phyloP scores from a whole-genome alignment of 2,329 filamentous ascomycete species.

The Juglanconis oblonga region DNA sequence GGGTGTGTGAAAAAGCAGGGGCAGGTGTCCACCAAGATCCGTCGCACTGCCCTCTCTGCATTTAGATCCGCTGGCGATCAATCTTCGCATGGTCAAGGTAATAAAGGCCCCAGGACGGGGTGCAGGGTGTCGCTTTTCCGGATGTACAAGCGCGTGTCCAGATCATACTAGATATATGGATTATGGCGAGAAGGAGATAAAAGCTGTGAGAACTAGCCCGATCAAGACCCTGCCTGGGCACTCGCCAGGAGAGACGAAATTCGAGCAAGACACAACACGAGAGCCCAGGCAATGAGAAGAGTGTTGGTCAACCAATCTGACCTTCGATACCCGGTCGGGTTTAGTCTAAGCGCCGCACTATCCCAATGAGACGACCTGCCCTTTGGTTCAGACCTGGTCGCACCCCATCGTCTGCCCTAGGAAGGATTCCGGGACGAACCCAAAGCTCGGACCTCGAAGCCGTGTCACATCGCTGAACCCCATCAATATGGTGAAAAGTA shows the following conservation, averaged over 20 bases:
- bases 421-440: background rate
- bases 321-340: background rate
- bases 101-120: too few relatives aligned
- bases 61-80: background rate
- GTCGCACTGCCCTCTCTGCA: background rate
- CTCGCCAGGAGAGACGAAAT: background rate
- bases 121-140: background rate
- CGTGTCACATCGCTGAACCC: background rate
- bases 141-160: background rate
- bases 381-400: background rate
- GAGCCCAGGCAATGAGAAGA: background rate
- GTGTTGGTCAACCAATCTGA: background rate
- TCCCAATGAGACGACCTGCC: background rate
- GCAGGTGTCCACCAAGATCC: background rate
- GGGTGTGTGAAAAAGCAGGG: background rate
- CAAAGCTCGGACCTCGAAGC: background rate
- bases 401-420: background rate
- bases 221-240: background rate
- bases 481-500: background rate
- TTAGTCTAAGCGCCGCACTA: background rate
- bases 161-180: background rate
- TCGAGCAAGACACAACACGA: slow-evolving; percentile 8
- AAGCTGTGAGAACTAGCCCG: background rate
- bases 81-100: background rate
- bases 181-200: background rate